Percentiles rank a stretch among this genome's conserved stretches.
These are phyloP conservation scores for Vigna unguiculata DNA, from an alignment of 306 rosid species.

Conservation along the genomic window DNA sequence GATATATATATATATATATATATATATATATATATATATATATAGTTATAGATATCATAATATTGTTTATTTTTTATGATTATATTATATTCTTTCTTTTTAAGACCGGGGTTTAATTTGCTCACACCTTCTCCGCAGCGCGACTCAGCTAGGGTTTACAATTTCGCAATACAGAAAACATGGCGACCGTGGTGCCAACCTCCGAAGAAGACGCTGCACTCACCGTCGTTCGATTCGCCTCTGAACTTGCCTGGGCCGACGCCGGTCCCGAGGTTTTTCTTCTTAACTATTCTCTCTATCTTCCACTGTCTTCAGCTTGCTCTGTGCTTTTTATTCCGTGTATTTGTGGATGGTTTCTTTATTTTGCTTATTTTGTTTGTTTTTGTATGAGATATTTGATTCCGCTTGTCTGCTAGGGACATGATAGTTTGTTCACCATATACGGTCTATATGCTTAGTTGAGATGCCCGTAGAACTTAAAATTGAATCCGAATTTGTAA, in stretches of 20 bases:
- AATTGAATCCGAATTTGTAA: conserved; percentile 7
- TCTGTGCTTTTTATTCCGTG: not conserved
- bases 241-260: conserved; percentile 97
- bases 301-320: not conserved
- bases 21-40: too few relatives aligned
- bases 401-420: not conserved
- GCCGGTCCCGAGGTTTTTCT: conserved; percentile 88
- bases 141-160: conserved; percentile 47
- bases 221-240: conserved; percentile 78
- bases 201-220: conserved; percentile 93
- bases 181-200: conserved; percentile 91
- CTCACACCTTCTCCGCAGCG: conserved; percentile 25
- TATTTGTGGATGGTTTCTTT: not conserved
- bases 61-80: not conserved
- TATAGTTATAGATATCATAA: too few relatives aligned
- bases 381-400: not conserved
- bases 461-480: not conserved
- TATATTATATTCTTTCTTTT: not conserved
- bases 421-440: not conserved
- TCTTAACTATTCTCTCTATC: not conserved
- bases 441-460: not conserved
- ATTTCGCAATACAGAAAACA: conserved; percentile 50
- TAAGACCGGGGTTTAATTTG: conserved; percentile 44
- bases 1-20: too few relatives aligned
- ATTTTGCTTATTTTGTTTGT: not conserved